These are phyloP conservation scores for Ophiostoma piceae DNA, from an alignment of 2,329 filamentous ascomycete species.

Conservation along the genomic window DNA sequence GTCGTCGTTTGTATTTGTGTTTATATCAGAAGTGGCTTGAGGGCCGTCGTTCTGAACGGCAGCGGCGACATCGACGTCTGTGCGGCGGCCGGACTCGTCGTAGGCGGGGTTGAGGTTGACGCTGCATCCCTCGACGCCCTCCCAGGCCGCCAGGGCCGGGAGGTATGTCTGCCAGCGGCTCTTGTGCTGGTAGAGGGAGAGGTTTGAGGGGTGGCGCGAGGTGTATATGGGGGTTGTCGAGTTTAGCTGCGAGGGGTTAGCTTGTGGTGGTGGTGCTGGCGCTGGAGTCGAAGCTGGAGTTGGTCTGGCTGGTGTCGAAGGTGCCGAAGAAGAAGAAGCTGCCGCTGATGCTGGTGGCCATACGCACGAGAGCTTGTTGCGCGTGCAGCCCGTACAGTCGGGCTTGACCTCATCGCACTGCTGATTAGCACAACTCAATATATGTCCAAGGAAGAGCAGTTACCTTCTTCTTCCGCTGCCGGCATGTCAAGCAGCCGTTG, in stretches of 20 bases:
- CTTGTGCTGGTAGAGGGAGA: slow-evolving; percentile 25
- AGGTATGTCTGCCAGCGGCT: slow-evolving; percentile 24
- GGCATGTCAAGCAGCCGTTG: slow-evolving; percentile 27
- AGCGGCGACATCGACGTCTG: background rate
- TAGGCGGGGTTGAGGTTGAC: slow-evolving; percentile 19
- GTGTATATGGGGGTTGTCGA: background rate
- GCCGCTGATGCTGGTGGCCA: slow-evolving; percentile 22
- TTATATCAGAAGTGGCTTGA: background rate
- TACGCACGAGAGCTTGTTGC: slow-evolving; percentile 26
- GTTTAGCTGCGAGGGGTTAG: background rate
- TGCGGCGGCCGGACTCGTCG: slow-evolving; percentile 17
- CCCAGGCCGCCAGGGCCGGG: slow-evolving; percentile 22
- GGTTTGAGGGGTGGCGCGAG: slow-evolving; percentile 13
- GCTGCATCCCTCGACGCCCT: slow-evolving; percentile 24
- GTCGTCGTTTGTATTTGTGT: background rate
- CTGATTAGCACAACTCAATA: too few relatives aligned
- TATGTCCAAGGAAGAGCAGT: too few relatives aligned
- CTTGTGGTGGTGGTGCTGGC: background rate
- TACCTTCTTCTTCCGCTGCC: slow-evolving; percentile 28
- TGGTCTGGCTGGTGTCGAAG: background rate
- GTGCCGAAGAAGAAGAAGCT: background rate
- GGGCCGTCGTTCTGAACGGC: background rate
- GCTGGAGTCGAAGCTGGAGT: background rate
- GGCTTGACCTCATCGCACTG: slow-evolving; percentile 27
- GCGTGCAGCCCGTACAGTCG: slow-evolving; percentile 24